A percentile compares a stretch with the other conserved stretches of the same genome.
Conservation (phyloP, 192 early-diverging fungal species). For the Podila clonocystis region DNA sequence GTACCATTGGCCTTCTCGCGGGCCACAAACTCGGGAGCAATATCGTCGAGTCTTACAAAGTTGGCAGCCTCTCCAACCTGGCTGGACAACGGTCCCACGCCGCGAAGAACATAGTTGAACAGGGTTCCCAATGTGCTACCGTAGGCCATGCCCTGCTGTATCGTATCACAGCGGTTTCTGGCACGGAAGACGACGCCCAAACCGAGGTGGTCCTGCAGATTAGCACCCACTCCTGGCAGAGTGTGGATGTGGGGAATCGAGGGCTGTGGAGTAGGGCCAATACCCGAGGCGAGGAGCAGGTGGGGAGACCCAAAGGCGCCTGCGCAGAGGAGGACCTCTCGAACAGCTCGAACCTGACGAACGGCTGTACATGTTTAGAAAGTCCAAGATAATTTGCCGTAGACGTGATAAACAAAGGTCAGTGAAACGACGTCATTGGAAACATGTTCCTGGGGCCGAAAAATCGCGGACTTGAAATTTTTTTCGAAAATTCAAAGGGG, state of each 20-base stretch:
- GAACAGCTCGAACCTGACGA: conserved; percentile 7
- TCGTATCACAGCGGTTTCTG: conserved; percentile 7
- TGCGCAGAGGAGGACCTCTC: conserved; percentile 56
- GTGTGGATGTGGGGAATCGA: conserved; percentile 40
- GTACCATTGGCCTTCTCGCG: conserved; percentile 38
- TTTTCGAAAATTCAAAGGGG: too few relatives aligned
- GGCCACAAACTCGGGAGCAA: conserved; percentile 45
- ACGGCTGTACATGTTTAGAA: conserved; percentile 9
- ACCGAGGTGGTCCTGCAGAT: conserved; percentile 50
- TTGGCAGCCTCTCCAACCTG: conserved; percentile 38
- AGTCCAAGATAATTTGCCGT: neutral
- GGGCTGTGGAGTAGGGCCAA: conserved; percentile 36
- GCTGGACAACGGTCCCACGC: conserved; percentile 13
- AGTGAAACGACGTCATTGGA: too few relatives aligned
- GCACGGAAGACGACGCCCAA: conserved; percentile 27
- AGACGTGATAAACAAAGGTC: neutral
- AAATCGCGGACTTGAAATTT: neutral
- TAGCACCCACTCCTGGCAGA: conserved; percentile 45
- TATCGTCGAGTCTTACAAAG: conserved; percentile 32
- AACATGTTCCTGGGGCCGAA: neutral
- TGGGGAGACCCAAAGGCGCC: conserved; percentile 53
- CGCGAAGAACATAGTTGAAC: conserved; percentile 12
- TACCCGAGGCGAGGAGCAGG: conserved; percentile 48
- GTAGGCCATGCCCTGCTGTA: neutral
- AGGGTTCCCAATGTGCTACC: neutral